phyloP scores from a whole-genome alignment of 169 alveolate species.

The Plasmodium vinckei region DNA sequence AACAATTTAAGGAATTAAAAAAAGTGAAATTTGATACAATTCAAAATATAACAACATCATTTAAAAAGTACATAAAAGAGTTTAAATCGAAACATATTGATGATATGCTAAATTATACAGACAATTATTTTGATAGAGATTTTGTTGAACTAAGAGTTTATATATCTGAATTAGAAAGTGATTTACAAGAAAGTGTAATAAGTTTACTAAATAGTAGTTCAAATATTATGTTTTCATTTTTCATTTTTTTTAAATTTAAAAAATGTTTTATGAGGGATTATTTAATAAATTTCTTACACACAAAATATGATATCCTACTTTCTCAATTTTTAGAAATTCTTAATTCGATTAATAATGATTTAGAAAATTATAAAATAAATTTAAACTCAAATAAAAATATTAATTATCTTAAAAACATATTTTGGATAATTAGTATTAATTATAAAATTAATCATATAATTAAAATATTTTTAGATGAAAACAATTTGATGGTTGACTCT shows the following conservation, averaged over 20 bases:
- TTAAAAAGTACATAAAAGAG: conserved; percentile 89
- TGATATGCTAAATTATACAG: conserved; percentile 93
- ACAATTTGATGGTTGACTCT: background rate
- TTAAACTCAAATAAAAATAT: conserved; percentile 54
- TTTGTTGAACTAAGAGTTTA: conserved; percentile 96
- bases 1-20: conserved; percentile 93
- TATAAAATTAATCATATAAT: conserved; percentile 69
- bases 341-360: conserved; percentile 52
- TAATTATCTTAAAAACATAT: conserved; percentile 69
- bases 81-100: conserved; percentile 80
- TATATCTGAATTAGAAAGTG: conserved; percentile 88
- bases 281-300: conserved; percentile 31
- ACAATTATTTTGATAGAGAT: conserved; percentile 96
- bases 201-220: conserved; percentile 91
- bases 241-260: conserved; percentile 67
- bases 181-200: conserved; percentile 81
- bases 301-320: conserved; percentile 65
- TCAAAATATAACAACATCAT: conserved; percentile 91
- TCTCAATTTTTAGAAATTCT: conserved; percentile 57
- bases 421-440: conserved; percentile 73
- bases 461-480: conserved; percentile 51
- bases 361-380: conserved; percentile 54
- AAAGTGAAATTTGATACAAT: conserved; percentile 95
- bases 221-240: conserved; percentile 91
- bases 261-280: conserved; percentile 52